A percentile compares a stretch with the other conserved stretches of the same genome.
Conservation (phyloP, 306 rosid genomes). For the Datisca glomerata region DNA sequence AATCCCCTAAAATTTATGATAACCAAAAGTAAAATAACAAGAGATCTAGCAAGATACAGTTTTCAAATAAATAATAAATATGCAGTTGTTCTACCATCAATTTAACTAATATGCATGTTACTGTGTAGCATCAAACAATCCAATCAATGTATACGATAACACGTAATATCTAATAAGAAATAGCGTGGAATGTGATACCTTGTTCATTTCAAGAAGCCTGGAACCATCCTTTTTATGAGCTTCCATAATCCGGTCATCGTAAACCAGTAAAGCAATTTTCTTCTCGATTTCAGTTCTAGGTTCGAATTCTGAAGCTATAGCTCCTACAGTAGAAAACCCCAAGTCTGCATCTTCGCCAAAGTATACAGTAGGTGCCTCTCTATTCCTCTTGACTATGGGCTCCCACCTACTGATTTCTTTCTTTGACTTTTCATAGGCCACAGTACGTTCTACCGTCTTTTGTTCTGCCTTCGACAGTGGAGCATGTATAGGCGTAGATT, state of each 20-base stretch:
- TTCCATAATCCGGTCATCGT: constrained; percentile 42
- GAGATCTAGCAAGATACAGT: too few species aligned
- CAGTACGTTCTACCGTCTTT: constrained; percentile 54
- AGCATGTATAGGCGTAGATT: constrained; percentile 31
- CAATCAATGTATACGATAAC: too few species aligned
- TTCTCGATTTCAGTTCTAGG: constrained; percentile 85
- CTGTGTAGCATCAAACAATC: too few species aligned
- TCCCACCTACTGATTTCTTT: constrained; percentile 64
- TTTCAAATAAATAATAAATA: too few species aligned
- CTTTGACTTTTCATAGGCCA: constrained; percentile 45
- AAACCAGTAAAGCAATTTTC: constrained; percentile 64
- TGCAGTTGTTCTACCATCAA: too few species aligned
- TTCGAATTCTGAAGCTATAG: constrained; percentile 75
- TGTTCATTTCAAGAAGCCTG: constrained; percentile 69
- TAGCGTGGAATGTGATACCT: constrained; percentile 24
- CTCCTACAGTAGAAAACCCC: constrained; percentile 78
- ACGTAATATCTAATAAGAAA: too few species aligned
- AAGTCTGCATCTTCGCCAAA: constrained; percentile 52
- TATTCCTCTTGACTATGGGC: constrained; percentile 55
- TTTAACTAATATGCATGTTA: too few species aligned
- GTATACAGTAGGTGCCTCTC: constrained; percentile 60
- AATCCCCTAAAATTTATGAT: too few species aligned
- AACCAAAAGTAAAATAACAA: too few species aligned
- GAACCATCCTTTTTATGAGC: constrained; percentile 80
- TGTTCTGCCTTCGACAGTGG: constrained; percentile 60